These are phyloP conservation scores for Globisporangium canariense DNA, from an alignment of 352 stramenopile genomes.

Conservation along the genomic window DNA sequence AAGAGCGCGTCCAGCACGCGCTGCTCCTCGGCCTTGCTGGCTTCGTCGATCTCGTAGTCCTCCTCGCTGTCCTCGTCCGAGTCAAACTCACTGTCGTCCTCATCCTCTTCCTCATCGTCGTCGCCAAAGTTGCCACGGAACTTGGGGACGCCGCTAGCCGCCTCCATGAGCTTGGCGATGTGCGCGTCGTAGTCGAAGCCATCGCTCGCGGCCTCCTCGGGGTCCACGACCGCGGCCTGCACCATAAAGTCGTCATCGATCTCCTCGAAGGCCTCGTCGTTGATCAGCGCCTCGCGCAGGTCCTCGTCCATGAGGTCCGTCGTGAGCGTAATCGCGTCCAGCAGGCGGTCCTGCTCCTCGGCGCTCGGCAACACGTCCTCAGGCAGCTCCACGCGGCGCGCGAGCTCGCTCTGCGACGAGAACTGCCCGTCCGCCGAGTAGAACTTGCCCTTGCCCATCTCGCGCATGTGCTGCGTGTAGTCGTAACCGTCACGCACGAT, in stretches of 20 bases:
- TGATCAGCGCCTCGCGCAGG: constrained; percentile 78
- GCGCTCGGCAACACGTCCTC: constrained; percentile 63
- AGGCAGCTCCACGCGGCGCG: constrained; percentile 58
- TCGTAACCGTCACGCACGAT: constrained; percentile 92
- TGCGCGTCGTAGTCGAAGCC: constrained; percentile 93
- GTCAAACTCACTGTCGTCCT: constrained; percentile 31
- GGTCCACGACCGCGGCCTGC: constrained; percentile 60
- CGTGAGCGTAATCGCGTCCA: constrained; percentile 80
- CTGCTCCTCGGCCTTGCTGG: constrained; percentile 68
- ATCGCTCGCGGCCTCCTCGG: constrained; percentile 27
- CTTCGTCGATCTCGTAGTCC: constrained; percentile 33
- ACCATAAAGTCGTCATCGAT: constrained; percentile 92
- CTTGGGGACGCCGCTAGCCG: constrained; percentile 71
- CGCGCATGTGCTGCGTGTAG: constrained; percentile 91
- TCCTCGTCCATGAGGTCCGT: constrained; percentile 88
- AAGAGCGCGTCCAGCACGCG: constrained; percentile 88
- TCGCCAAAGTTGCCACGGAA: constrained; percentile 65
- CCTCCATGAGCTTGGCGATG: constrained; percentile 90
- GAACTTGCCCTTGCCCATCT: constrained; percentile 86
- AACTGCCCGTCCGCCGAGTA: constrained; percentile 76
- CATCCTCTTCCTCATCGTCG: constrained; percentile 53
- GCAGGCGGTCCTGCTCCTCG: constrained; percentile 72
- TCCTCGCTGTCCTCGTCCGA: constrained; percentile 77
- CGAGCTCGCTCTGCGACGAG: constrained; percentile 50
- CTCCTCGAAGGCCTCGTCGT: constrained; percentile 82